Conservation (phyloP, 2,329 filamentous ascomycete genomes). For the Aspergillus tubingensis region DNA sequence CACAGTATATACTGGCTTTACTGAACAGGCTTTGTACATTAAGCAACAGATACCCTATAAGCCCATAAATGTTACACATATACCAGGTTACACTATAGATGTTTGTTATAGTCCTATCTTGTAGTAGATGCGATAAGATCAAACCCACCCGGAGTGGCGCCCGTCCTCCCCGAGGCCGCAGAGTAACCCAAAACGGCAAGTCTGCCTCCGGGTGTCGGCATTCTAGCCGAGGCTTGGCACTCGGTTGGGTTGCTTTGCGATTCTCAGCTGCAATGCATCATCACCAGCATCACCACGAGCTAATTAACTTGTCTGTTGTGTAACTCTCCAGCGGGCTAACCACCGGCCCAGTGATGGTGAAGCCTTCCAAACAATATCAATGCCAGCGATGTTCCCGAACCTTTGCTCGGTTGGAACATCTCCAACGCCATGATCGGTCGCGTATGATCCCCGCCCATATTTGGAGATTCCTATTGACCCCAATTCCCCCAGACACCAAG, state of each 20-base stretch:
- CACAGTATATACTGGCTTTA: too few relatives aligned
- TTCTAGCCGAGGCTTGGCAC: not conserved
- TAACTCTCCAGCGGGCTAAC: not conserved
- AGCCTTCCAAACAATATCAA: slow-evolving; percentile 26
- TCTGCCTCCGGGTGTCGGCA: not conserved
- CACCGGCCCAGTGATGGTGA: slow-evolving; percentile 21
- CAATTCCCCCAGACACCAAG: slow-evolving; percentile 31
- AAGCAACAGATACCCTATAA: too few relatives aligned
- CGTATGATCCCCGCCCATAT: slow-evolving; percentile 24
- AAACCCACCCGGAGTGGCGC: too few relatives aligned
- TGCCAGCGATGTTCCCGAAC: slow-evolving; percentile 33
- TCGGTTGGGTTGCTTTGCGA: not conserved
- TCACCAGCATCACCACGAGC: not conserved
- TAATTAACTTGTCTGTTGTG: not conserved
- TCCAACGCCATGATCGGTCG: slow-evolving; percentile 39
- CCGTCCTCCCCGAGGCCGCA: too few relatives aligned
- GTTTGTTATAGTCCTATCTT: too few relatives aligned
- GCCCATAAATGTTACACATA: too few relatives aligned
- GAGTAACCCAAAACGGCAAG: not conserved
- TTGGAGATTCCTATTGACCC: slow-evolving; percentile 13
- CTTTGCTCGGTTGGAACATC: slow-evolving; percentile 38
- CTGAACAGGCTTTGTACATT: too few relatives aligned
- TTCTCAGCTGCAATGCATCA: not conserved
- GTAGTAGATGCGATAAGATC: too few relatives aligned
- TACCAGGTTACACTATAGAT: too few relatives aligned